Percentiles rank a stretch among this genome's conserved stretches.
These are phyloP conservation scores for Tephrocybe sp. DNA, from an alignment of 768 basidiomycete species.

Conservation along the genomic window DNA sequence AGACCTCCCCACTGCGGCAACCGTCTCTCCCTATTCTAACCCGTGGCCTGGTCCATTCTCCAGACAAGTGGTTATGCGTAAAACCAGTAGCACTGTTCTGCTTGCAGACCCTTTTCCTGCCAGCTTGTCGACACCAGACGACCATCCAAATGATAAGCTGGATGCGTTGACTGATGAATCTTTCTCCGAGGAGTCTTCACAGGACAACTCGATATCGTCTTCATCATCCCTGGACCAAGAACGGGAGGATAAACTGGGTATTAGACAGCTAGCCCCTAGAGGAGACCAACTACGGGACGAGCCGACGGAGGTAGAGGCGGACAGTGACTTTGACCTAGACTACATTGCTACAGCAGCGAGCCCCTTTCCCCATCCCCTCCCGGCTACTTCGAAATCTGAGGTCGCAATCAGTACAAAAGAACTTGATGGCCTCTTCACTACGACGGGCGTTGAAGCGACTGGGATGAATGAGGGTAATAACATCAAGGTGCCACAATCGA, in stretches of 20 bases:
- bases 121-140: constrained; percentile 43
- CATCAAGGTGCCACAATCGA: constrained; percentile 3
- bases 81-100: constrained; percentile 32
- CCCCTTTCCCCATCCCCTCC: not conserved
- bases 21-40: not conserved
- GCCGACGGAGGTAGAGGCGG: constrained; percentile 32
- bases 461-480: not conserved
- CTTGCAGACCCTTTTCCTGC: constrained; percentile 46
- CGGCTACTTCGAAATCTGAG: not conserved
- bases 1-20: not conserved
- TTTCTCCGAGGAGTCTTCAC: constrained; percentile 21
- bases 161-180: constrained; percentile 15
- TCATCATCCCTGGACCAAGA: constrained; percentile 16
- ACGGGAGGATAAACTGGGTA: not conserved
- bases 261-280: not conserved
- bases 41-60: constrained; percentile 5
- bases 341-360: constrained; percentile 20
- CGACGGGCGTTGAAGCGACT: not conserved
- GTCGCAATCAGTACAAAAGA: not conserved
- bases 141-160: constrained; percentile 9
- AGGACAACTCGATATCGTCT: constrained; percentile 31
- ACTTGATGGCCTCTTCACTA: not conserved
- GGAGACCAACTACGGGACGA: not conserved
- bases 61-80: constrained; percentile 15
- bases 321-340: constrained; percentile 36